A percentile compares a stretch with the other conserved stretches of the same genome.
phyloP scores from a whole-genome alignment of 192 early-diverging fungal genomes.

The Mortierella claussenii region DNA sequence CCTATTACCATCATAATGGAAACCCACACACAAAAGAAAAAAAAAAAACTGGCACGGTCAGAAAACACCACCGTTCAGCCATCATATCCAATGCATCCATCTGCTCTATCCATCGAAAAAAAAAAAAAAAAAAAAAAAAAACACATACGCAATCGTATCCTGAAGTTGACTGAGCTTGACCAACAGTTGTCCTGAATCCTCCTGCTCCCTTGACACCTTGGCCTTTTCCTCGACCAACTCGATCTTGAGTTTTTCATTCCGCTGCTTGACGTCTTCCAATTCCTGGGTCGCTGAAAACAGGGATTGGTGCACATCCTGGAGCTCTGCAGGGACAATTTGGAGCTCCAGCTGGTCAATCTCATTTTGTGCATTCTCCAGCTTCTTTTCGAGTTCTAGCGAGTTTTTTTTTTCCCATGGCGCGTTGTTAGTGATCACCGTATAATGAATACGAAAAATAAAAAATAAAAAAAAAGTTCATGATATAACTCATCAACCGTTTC shows the following conservation, averaged over 20 bases:
- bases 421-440: background rate
- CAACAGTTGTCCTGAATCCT: constrained; percentile 41
- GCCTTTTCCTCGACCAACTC: constrained; percentile 27
- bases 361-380: constrained; percentile 26
- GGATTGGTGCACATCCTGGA: constrained; percentile 43
- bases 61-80: no score
- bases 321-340: constrained; percentile 31
- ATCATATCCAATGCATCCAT: background rate
- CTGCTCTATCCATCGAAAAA: background rate
- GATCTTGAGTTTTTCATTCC: constrained; percentile 1
- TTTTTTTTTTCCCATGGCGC: no score
- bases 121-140: background rate
- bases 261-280: constrained; percentile 24
- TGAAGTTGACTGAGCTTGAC: constrained; percentile 47
- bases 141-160: constrained; percentile 41
- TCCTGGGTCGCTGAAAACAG: constrained; percentile 48
- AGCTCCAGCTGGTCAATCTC: constrained; percentile 47
- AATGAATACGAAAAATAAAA: background rate
- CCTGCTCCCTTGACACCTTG: constrained; percentile 38
- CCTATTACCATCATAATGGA: background rate
- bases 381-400: constrained; percentile 40
- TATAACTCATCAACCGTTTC: no score
- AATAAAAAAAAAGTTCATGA: background rate
- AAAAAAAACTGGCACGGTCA: no score
- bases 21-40: background rate